Evolutionary conservation across 257 asterid genomes (phyloP).

Genomic region (Jacaranda mimosifolia): DNA sequence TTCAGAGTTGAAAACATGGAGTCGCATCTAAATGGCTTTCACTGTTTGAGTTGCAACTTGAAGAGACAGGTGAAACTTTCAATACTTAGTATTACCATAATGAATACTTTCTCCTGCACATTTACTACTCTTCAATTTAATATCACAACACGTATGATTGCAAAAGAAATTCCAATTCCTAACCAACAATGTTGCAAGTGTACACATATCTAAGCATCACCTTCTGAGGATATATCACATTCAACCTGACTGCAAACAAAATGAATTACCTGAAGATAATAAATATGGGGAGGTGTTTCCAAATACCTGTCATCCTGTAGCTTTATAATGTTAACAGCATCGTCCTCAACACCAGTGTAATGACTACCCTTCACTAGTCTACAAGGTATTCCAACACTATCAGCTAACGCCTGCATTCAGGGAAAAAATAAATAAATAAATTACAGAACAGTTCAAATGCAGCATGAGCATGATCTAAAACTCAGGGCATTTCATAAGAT

Average conservation of each 20-base stretch:
- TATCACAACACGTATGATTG: constrained; percentile 15
- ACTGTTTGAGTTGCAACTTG: neutral
- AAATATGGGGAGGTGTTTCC: constrained; percentile 28
- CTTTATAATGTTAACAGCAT: constrained; percentile 89
- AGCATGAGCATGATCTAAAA: constrained; percentile 32
- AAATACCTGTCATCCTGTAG: constrained; percentile 82
- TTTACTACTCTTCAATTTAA: constrained; percentile 15
- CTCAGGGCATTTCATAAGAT: constrained; percentile 29
- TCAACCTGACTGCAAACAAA: constrained; percentile 8
- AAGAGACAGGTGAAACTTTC: neutral
- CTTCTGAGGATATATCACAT: constrained; percentile 20
- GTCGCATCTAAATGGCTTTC: neutral
- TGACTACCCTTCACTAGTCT: constrained; percentile 92
- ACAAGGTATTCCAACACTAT: constrained; percentile 91
- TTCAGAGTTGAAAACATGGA: constrained; percentile 8
- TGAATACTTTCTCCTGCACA: neutral
- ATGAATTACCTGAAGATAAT: constrained; percentile 16
- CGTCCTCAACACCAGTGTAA: constrained; percentile 94
- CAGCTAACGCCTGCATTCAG: constrained; percentile 88
- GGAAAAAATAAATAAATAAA: constrained; percentile 46
- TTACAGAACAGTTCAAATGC: constrained; percentile 26
- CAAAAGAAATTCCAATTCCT: constrained; percentile 11
- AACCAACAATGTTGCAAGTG: neutral
- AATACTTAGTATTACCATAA: neutral
- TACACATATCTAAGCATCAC: constrained; percentile 22